These are phyloP conservation scores for Phytopythium montanum DNA, from an alignment of 352 stramenopile genomes.

Conservation along the genomic window DNA sequence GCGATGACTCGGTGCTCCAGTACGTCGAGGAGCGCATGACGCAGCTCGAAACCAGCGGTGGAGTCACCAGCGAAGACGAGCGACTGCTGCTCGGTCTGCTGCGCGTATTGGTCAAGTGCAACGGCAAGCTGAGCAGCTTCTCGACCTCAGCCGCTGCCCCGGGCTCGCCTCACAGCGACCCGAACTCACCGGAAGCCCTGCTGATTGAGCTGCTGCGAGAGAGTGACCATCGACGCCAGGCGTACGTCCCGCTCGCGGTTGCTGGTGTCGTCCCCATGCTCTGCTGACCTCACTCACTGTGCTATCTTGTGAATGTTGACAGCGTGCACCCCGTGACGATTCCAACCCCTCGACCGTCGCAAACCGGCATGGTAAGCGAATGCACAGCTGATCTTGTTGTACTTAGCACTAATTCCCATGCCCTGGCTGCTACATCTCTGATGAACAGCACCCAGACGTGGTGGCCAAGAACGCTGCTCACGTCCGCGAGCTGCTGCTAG, in stretches of 20 bases:
- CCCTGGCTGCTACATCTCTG: not conserved
- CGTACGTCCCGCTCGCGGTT: constrained; percentile 14
- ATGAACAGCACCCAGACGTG: constrained; percentile 46
- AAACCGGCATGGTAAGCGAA: constrained; percentile 31
- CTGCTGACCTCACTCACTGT: not conserved
- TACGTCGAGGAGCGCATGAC: constrained; percentile 64
- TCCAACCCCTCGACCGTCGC: constrained; percentile 34
- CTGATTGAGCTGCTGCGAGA: constrained; percentile 64
- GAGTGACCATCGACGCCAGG: constrained; percentile 58
- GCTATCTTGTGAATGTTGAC: not conserved
- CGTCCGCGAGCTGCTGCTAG: constrained; percentile 68
- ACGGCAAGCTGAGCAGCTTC: constrained; percentile 48
- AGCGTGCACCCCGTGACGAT: constrained; percentile 43
- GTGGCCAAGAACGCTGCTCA: constrained; percentile 39
- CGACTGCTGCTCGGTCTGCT: constrained; percentile 68
- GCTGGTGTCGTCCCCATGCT: too few species aligned
- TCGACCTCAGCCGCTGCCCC: constrained; percentile 23
- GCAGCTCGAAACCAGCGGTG: constrained; percentile 17
- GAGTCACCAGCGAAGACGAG: constrained; percentile 51
- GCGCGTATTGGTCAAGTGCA: constrained; percentile 71
- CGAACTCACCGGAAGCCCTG: constrained; percentile 59
- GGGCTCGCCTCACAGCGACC: constrained; percentile 36
- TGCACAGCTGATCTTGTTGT: constrained; percentile 2
- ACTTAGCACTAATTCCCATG: constrained; percentile 7
- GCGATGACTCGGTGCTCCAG: constrained; percentile 61